A percentile compares a stretch with the other conserved stretches of the same genome.
Conservation (phyloP, 2,329 filamentous ascomycete species). For the Trichoderma guizhouense region DNA sequence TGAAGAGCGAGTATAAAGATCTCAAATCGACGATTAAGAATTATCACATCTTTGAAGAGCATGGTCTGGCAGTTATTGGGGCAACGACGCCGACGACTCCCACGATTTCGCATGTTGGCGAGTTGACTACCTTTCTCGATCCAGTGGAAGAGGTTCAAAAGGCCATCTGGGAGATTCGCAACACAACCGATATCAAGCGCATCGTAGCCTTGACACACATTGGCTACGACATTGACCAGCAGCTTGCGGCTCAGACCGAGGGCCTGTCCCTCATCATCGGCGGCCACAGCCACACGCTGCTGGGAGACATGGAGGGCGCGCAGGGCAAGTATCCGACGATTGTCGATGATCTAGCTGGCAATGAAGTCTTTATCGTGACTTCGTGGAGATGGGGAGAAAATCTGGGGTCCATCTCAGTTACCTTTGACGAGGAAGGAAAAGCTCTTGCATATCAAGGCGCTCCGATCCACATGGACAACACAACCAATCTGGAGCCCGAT, state of each 20-base stretch:
- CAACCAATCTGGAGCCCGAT: slow-evolving; percentile 52
- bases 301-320: slow-evolving; percentile 57
- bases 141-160: slow-evolving; percentile 56
- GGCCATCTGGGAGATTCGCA: slow-evolving; percentile 59
- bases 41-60: slow-evolving; percentile 61
- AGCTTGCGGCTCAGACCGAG: slow-evolving; percentile 56
- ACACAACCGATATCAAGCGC: slow-evolving; percentile 59
- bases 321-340: slow-evolving; percentile 63
- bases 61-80: slow-evolving; percentile 60
- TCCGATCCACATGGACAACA: slow-evolving; percentile 62
- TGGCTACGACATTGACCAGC: slow-evolving; percentile 61
- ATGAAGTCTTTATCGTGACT: slow-evolving; percentile 67
- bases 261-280: slow-evolving; percentile 68
- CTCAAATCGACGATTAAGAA: slow-evolving; percentile 63
- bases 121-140: slow-evolving; percentile 57
- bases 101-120: slow-evolving; percentile 55
- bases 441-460: slow-evolving; percentile 61
- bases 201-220: slow-evolving; percentile 67
- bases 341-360: slow-evolving; percentile 55
- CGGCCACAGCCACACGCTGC: slow-evolving; percentile 57
- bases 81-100: slow-evolving; percentile 60
- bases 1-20: slow-evolving; percentile 56
- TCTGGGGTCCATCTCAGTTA: slow-evolving; percentile 64
- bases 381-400: slow-evolving; percentile 68
- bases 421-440: slow-evolving; percentile 58